Evolutionary conservation across 345 rosid species (phyloP).

Genomic region (Eucalyptus pauciflora): DNA sequence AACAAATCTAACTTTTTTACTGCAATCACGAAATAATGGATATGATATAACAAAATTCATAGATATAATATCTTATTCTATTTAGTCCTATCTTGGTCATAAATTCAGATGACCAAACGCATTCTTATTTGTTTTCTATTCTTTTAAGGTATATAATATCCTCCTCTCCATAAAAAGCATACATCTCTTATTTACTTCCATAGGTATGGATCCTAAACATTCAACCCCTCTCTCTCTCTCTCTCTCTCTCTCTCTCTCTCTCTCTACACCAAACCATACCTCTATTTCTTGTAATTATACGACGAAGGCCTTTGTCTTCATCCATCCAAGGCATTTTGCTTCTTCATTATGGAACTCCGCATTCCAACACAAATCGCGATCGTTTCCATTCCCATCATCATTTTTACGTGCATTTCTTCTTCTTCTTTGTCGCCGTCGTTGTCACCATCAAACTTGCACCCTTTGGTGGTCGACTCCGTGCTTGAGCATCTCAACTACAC

Average conservation of each 20-base stretch:
- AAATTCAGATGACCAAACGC: too few species aligned
- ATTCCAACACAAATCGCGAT: not conserved
- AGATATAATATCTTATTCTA: too few species aligned
- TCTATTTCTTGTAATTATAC: not conserved
- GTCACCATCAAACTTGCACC: slow-evolving; percentile 11
- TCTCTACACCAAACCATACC: not conserved
- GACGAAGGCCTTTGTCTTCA: not conserved
- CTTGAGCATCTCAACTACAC: slow-evolving; percentile 26
- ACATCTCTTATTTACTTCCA: not conserved
- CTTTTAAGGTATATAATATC: not conserved
- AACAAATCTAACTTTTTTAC: too few species aligned
- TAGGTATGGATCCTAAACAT: not conserved
- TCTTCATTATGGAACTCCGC: not conserved
- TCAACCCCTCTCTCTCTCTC: not conserved
- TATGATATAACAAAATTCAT: too few species aligned
- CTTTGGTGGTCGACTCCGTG: slow-evolving; percentile 7
- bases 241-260: not conserved
- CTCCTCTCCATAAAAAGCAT: not conserved
- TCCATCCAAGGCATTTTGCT: not conserved
- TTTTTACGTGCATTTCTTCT: not conserved
- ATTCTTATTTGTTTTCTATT: not conserved
- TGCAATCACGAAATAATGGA: too few species aligned
- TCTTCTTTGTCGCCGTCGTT: not conserved
- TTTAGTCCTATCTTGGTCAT: too few species aligned
- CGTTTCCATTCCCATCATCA: not conserved